A percentile compares a stretch with the other conserved stretches of the same genome.
phyloP scores from a whole-genome alignment of 2,329 filamentous ascomycete genomes.

The Phialophora expanda region DNA sequence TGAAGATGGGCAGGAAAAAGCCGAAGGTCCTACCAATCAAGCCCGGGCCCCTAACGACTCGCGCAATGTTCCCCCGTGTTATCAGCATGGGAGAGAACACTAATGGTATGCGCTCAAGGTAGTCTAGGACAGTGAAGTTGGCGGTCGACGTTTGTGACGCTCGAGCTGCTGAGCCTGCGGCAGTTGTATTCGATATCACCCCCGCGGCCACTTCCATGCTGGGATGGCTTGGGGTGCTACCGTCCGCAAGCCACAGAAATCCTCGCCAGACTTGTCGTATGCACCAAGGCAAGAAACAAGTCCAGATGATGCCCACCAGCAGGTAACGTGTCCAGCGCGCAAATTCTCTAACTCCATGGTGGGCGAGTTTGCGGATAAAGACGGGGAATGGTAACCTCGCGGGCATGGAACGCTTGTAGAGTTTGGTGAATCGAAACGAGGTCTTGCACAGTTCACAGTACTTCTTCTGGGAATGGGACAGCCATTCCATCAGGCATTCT shows the following conservation, averaged over 20 bases:
- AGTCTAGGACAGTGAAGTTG: constrained; percentile 20
- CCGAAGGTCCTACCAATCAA: constrained; percentile 27
- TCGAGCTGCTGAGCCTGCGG: not conserved
- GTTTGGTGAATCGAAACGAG: constrained; percentile 94
- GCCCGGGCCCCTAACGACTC: constrained; percentile 28
- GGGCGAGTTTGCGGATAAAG: constrained; percentile 76
- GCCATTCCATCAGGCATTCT: constrained; percentile 97
- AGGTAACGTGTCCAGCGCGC: constrained; percentile 78
- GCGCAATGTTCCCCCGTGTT: constrained; percentile 28
- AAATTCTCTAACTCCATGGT: constrained; percentile 73
- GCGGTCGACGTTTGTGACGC: not conserved
- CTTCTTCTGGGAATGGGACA: constrained; percentile 98
- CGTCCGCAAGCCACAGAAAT: constrained; percentile 91
- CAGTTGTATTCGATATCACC: constrained; percentile 20
- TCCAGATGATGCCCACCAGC: constrained; percentile 84
- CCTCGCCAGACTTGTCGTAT: constrained; percentile 93
- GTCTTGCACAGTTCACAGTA: constrained; percentile 99
- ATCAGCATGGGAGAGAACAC: constrained; percentile 31
- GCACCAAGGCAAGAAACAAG: constrained; percentile 83
- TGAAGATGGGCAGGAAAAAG: constrained; percentile 27
- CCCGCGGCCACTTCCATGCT: constrained; percentile 17
- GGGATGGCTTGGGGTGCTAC: constrained; percentile 61
- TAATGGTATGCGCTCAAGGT: constrained; percentile 30
- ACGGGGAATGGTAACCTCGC: constrained; percentile 77
- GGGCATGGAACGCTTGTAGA: constrained; percentile 95